Conservation (phyloP, 2,329 filamentous ascomycete species). For the Hymenoscyphus salicellus region DNA sequence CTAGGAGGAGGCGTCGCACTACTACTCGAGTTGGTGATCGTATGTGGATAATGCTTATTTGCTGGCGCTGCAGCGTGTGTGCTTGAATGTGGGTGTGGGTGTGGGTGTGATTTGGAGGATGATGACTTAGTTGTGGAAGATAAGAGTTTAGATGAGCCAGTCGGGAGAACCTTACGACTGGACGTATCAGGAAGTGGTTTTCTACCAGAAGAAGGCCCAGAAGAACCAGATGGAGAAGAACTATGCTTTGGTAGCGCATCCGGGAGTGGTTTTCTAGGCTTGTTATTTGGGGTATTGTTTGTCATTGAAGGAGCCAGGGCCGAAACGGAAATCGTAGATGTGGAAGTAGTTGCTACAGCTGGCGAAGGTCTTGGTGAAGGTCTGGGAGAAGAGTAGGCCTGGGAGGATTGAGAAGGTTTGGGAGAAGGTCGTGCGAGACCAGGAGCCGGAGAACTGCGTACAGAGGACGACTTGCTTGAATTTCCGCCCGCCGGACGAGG, state of each 20-base stretch:
- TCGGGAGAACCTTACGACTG: constrained; percentile 11
- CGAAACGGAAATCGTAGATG: constrained; percentile 14
- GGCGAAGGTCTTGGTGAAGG: constrained; percentile 17
- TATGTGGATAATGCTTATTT: neutral
- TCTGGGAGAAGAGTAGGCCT: too few relatives aligned
- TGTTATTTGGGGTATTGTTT: constrained; percentile 17
- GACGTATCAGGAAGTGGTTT: neutral
- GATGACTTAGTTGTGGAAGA: neutral
- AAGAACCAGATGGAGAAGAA: neutral
- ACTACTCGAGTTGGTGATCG: neutral
- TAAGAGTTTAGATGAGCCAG: neutral
- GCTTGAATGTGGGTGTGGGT: neutral
- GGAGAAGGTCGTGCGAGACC: constrained; percentile 7
- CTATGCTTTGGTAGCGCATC: constrained; percentile 10
- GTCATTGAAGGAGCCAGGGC: constrained; percentile 2
- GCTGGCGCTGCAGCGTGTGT: neutral
- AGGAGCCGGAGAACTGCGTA: constrained; percentile 24
- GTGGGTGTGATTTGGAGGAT: neutral
- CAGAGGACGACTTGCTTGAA: constrained; percentile 13
- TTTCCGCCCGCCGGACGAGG: constrained; percentile 17
- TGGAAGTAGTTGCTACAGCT: constrained; percentile 13
- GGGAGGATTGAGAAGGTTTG: too few relatives aligned
- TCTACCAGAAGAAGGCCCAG: neutral
- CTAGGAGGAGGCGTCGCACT: neutral
- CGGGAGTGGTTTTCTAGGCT: constrained; percentile 9